Percentiles rank a stretch among this genome's conserved stretches.
Conservation (phyloP, 2,329 filamentous ascomycete species). For the Epichloe scottii region DNA sequence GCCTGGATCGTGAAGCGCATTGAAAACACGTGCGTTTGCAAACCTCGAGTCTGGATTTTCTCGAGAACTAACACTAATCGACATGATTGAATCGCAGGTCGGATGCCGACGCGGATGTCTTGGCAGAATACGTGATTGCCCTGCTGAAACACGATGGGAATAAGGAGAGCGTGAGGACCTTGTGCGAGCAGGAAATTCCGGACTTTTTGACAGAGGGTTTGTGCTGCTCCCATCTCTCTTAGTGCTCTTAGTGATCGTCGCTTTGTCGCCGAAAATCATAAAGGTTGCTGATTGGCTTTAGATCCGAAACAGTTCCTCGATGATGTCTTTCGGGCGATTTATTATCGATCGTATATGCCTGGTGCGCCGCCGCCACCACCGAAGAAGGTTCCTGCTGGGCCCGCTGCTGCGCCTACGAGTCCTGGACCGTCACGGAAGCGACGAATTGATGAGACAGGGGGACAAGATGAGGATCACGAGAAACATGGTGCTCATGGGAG, state of each 20-base stretch:
- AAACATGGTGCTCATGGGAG: constrained; percentile 16
- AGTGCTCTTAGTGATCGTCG: background rate
- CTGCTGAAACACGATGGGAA: constrained; percentile 60
- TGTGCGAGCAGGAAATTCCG: constrained; percentile 59
- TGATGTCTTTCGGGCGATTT: constrained; percentile 56
- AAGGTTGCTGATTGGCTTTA: constrained; percentile 5
- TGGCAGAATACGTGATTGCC: constrained; percentile 75
- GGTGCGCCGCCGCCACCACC: constrained; percentile 29
- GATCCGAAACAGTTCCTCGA: constrained; percentile 46
- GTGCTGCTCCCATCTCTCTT: constrained; percentile 13
- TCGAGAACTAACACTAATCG: background rate
- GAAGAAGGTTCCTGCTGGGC: background rate
- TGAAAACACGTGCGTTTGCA: constrained; percentile 53
- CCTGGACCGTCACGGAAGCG: constrained; percentile 20
- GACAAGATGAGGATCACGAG: background rate
- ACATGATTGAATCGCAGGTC: constrained; percentile 35
- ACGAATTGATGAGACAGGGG: constrained; percentile 21
- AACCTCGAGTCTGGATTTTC: background rate
- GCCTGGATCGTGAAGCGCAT: constrained; percentile 67
- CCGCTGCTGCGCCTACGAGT: background rate
- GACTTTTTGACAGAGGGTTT: constrained; percentile 58
- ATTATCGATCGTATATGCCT: constrained; percentile 48
- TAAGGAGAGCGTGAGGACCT: constrained; percentile 47
- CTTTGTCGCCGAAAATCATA: background rate
- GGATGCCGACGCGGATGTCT: constrained; percentile 68